Conservation (phyloP, 1,284 basidiomycete genomes). For the Fomes fomentarius region DNA sequence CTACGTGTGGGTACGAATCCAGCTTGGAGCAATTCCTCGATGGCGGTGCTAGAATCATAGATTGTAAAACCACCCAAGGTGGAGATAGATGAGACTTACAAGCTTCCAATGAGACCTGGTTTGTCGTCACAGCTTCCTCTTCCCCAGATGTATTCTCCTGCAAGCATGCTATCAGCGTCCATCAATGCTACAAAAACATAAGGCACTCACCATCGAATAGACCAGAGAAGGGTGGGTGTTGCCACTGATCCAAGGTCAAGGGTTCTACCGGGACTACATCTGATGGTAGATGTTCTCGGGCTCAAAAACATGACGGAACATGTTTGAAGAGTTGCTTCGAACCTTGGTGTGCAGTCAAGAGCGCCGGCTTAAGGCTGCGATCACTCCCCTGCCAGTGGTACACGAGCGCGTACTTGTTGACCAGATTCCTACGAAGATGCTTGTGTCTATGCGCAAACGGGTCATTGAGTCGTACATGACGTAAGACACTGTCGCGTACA, state of each 20-base stretch:
- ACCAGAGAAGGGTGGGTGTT: conserved; percentile 39
- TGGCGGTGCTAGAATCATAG: conserved; percentile 43
- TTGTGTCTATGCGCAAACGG: conserved; percentile 43
- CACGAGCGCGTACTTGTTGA: conserved; percentile 68
- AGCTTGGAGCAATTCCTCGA: conserved; percentile 56
- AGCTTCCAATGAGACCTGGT: conserved; percentile 55
- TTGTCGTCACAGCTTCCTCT: conserved; percentile 69
- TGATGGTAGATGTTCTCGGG: conserved; percentile 14
- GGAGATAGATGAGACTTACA: conserved; percentile 41
- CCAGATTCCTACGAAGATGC: conserved; percentile 51
- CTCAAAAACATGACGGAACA: background rate
- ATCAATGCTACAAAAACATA: background rate
- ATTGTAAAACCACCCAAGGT: background rate
- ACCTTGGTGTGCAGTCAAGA: conserved; percentile 73
- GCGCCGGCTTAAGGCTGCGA: conserved; percentile 58
- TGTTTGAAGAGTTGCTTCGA: background rate
- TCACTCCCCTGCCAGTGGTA: conserved; percentile 68
- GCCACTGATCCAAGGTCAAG: conserved; percentile 53
- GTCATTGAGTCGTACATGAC: conserved; percentile 8
- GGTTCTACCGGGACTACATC: conserved; percentile 63
- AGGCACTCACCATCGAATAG: conserved; percentile 34
- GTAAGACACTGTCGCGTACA: conserved; percentile 34
- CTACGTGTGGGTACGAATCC: conserved; percentile 55
- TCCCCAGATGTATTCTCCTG: conserved; percentile 63
- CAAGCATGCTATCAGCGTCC: background rate